Evolutionary conservation across 768 basidiomycete genomes (phyloP).

Genomic region (Phlebiopsis flavidoalba): DNA sequence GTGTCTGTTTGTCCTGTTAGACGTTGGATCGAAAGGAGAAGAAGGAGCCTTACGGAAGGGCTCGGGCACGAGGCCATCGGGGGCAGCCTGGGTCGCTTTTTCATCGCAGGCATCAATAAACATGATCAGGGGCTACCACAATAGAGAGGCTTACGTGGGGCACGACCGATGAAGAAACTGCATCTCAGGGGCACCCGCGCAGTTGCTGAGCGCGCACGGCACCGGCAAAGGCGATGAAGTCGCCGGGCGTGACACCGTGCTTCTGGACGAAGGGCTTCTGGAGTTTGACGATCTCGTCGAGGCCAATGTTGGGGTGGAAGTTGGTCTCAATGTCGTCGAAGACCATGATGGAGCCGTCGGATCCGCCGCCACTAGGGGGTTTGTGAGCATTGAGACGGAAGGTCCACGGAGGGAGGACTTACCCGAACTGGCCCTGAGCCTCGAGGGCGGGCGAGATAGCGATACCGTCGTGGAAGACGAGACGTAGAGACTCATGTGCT

Average conservation of each 20-base stretch:
- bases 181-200: conserved; percentile 39
- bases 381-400: neutral
- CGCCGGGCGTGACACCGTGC: conserved; percentile 35
- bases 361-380: conserved; percentile 22
- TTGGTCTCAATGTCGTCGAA: conserved; percentile 38
- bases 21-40: neutral
- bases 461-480: conserved; percentile 24
- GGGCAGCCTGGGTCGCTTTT: conserved; percentile 16
- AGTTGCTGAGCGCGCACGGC: conserved; percentile 40
- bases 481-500: conserved; percentile 25
- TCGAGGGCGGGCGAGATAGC: conserved; percentile 3
- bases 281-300: conserved; percentile 28
- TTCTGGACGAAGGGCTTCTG: conserved; percentile 31
- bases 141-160: neutral
- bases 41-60: conserved; percentile 13
- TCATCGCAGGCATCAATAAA: neutral
- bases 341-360: conserved; percentile 44
- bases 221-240: conserved; percentile 45
- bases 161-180: conserved; percentile 35
- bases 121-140: conserved; percentile 5
- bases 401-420: neutral
- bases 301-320: conserved; percentile 40
- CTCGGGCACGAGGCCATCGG: conserved; percentile 20
- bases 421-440: conserved; percentile 19
- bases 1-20: conserved; percentile 11